Evolutionary conservation across 2,329 filamentous ascomycete genomes (phyloP).

Genomic region (Coleophoma eucalyptorum): DNA sequence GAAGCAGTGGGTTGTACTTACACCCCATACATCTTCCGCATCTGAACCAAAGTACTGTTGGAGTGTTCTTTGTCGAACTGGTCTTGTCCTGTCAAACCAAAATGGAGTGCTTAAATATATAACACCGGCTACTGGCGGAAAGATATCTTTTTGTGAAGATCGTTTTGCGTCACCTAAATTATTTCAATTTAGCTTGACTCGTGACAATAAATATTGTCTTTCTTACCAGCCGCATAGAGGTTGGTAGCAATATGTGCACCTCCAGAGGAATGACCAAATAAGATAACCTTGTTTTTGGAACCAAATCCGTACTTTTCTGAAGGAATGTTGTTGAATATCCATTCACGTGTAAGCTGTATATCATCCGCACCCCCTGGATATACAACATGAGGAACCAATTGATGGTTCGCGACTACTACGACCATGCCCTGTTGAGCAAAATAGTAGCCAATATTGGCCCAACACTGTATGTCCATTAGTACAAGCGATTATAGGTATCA

Average conservation of each 20-base stretch:
- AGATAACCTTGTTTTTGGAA: background rate
- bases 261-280: constrained; percentile 1
- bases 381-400: background rate
- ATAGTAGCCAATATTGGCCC: background rate
- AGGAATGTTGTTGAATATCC: background rate
- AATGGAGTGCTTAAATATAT: background rate
- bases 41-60: constrained; percentile 1
- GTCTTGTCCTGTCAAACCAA: background rate
- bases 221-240: background rate
- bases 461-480: background rate
- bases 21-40: constrained; percentile 1
- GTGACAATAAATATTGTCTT: background rate
- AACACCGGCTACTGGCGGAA: background rate
- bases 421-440: background rate
- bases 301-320: background rate
- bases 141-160: background rate
- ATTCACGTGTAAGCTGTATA: background rate
- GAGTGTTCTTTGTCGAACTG: background rate
- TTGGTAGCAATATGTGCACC: background rate
- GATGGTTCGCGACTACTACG: background rate
- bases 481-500: no score
- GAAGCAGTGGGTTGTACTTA: background rate
- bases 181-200: background rate
- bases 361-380: constrained; percentile 1
- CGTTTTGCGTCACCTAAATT: background rate